Evolutionary conservation across 164 flowering plant species (phyloP), one percentile per base, ranked within the genome.

Genomic region (Umbilicus rupestris): DNA sequence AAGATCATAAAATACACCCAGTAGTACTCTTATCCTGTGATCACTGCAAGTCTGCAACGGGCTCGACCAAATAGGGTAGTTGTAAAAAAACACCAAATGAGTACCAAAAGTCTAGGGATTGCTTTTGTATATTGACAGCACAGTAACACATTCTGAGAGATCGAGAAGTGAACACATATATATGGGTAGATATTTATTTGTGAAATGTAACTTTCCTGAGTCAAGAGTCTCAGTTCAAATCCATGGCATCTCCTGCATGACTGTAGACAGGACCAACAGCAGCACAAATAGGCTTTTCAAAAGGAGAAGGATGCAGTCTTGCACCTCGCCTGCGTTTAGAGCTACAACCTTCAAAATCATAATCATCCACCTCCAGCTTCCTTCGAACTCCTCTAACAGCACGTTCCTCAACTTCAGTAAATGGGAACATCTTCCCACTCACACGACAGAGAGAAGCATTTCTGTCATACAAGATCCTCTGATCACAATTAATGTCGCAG

Each of bases 321-420:
- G 57, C 29, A 22, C 2, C 31, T 17, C 59, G 8, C 28, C 59
- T 52, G 31, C 59, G 59, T 5, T 52, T 52, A 9, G 31, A 52
- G 16, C 59, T 52, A 26, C 59, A 52, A 26, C 31, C 31, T 26
- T 52, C 30, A 52, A 52, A 52, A 22, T 6, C 55, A 52, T 15
- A 26, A 52, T 52, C 59, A 26, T 52, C 59, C 59, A 26, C 59
- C 59, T 52, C 59, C 59, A 52, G 59, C 59, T 52, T 52, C 59
- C 59, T 11, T 52, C 59, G 15, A 52, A 26, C 28, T n/a, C 57
- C 57, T 22, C 28, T 50, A 5, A 50, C 59, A 52, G 31, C 59
- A 11, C 17, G 59, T 28, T 52, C 31, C 59, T 52, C 59, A 52
- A 52, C 59, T 26, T 52, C 31, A 14, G 59, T 52, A 11, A 52